A percentile compares a stretch with the other conserved stretches of the same genome.
phyloP scores from a whole-genome alignment of 2,329 filamentous ascomycete species.

The Ophiosphaerella herpotricha region DNA sequence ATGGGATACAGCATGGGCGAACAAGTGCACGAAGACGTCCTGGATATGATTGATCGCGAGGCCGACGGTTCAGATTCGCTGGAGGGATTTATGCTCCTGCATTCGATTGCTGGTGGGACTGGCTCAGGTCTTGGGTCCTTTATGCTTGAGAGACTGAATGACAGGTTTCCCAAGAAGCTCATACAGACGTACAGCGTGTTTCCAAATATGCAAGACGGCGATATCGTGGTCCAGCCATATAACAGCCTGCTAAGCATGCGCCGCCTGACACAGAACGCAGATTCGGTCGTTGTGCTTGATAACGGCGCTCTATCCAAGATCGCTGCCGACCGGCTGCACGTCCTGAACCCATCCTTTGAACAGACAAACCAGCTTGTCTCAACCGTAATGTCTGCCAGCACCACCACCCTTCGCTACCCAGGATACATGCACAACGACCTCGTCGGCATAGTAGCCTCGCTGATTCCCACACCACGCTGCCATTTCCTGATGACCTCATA shows the following conservation, averaged over 20 bases:
- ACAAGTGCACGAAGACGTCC: constrained; percentile 89
- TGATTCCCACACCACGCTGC: constrained; percentile 94
- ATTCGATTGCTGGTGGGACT: constrained; percentile 96
- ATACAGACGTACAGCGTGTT: constrained; percentile 99
- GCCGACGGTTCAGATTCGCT: constrained; percentile 97
- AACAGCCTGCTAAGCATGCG: constrained; percentile 94
- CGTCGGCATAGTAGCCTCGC: constrained; percentile 91
- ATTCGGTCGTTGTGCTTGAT: constrained; percentile 95
- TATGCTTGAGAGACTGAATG: constrained; percentile 91
- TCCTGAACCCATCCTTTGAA: constrained; percentile 93
- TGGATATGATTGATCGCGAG: constrained; percentile 99
- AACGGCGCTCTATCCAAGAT: constrained; percentile 94
- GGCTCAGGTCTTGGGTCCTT: constrained; percentile 96
- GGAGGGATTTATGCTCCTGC: constrained; percentile 98
- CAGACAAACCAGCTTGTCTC: constrained; percentile 95
- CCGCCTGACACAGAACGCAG: constrained; percentile 90
- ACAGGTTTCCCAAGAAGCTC: constrained; percentile 97
- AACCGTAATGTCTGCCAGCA: constrained; percentile 98
- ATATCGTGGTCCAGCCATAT: constrained; percentile 97
- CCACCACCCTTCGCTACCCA: constrained; percentile 92
- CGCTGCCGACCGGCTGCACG: constrained; percentile 89
- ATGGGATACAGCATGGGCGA: constrained; percentile 94
- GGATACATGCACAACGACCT: constrained; percentile 99
- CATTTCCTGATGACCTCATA: constrained; percentile 99
- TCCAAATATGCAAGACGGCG: constrained; percentile 85